Percentiles rank a stretch among this genome's conserved stretches.
Conservation (phyloP, 2,329 filamentous ascomycete species). For the Penicillium sp. region DNA sequence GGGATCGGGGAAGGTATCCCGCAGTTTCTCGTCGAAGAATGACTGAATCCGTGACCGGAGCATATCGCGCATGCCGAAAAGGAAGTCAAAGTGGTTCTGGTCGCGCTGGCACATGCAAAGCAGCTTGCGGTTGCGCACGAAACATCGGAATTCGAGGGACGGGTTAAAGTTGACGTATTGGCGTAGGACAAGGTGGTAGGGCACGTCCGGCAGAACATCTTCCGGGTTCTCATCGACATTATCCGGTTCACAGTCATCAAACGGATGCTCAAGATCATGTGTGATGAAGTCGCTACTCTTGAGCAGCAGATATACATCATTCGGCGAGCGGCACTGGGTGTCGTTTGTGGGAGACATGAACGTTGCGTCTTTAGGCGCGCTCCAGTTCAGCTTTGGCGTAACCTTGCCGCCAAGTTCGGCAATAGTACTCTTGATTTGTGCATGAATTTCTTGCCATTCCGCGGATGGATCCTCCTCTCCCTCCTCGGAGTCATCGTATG, state of each 20-base stretch:
- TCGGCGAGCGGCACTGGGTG: constrained; percentile 83
- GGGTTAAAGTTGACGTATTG: constrained; percentile 89
- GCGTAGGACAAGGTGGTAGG: constrained; percentile 79
- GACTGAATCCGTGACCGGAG: constrained; percentile 69
- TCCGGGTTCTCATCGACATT: constrained; percentile 10
- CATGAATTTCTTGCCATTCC: constrained; percentile 70
- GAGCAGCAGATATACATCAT: constrained; percentile 89
- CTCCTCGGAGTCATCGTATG: constrained; percentile 56
- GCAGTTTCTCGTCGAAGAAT: constrained; percentile 75
- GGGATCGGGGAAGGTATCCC: constrained; percentile 77
- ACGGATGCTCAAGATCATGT: constrained; percentile 91
- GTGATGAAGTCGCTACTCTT: constrained; percentile 95
- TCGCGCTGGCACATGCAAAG: constrained; percentile 87
- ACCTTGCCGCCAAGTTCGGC: constrained; percentile 73
- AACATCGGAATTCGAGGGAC: constrained; percentile 91
- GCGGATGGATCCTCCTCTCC: constrained; percentile 58
- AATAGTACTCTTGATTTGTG: constrained; percentile 74
- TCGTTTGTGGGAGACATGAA: constrained; percentile 90
- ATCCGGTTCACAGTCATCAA: constrained; percentile 66
- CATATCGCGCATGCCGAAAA: constrained; percentile 66
- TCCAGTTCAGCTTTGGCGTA: constrained; percentile 96
- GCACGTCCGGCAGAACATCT: constrained; percentile 50
- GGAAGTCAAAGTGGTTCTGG: constrained; percentile 85
- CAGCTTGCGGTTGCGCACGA: constrained; percentile 79
- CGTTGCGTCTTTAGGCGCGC: constrained; percentile 89